A percentile compares a stretch with the other conserved stretches of the same genome.
phyloP scores from a whole-genome alignment of 2,329 filamentous ascomycete genomes.

The Amauroascus verrucosus region DNA sequence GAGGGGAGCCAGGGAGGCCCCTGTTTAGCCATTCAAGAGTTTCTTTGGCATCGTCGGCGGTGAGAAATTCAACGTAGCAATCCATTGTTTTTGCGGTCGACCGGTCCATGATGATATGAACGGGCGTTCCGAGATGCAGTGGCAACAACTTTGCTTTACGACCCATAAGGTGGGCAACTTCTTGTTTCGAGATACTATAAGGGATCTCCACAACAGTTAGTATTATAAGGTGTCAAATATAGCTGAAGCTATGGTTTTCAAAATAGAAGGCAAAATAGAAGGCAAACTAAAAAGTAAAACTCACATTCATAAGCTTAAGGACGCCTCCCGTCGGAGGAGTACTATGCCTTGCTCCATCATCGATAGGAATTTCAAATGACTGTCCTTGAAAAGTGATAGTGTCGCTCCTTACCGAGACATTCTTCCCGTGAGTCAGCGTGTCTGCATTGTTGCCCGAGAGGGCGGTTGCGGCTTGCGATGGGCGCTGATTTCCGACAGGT shows the following conservation, averaged over 20 bases:
- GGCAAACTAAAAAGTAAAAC: conserved; percentile 14
- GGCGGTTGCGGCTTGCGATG: neutral
- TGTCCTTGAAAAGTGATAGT: conserved; percentile 8
- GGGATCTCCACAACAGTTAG: conserved; percentile 35
- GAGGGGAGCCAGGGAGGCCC: conserved; percentile 28
- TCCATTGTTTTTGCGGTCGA: conserved; percentile 49
- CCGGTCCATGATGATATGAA: conserved; percentile 51
- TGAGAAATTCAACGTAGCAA: conserved; percentile 41
- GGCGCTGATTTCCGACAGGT: neutral
- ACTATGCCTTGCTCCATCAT: conserved; percentile 19
- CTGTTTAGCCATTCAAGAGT: conserved; percentile 31
- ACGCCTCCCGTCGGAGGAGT: conserved; percentile 23
- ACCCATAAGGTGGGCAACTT: conserved; percentile 41
- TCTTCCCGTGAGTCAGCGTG: neutral
- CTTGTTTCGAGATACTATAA: conserved; percentile 40
- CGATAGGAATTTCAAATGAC: conserved; percentile 23
- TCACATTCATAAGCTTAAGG: conserved; percentile 31
- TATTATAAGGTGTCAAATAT: neutral
- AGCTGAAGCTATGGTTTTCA: neutral
- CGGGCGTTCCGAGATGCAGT: conserved; percentile 32
- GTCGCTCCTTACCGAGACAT: neutral
- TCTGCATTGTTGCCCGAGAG: neutral
- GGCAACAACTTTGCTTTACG: conserved; percentile 33
- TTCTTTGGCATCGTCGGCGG: conserved; percentile 29
- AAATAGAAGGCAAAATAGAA: neutral